Percentiles rank a stretch among this genome's conserved stretches.
These are phyloP conservation scores for Penicillium ucsense DNA, from an alignment of 495 filamentous ascomycete species.

Conservation along the genomic window DNA sequence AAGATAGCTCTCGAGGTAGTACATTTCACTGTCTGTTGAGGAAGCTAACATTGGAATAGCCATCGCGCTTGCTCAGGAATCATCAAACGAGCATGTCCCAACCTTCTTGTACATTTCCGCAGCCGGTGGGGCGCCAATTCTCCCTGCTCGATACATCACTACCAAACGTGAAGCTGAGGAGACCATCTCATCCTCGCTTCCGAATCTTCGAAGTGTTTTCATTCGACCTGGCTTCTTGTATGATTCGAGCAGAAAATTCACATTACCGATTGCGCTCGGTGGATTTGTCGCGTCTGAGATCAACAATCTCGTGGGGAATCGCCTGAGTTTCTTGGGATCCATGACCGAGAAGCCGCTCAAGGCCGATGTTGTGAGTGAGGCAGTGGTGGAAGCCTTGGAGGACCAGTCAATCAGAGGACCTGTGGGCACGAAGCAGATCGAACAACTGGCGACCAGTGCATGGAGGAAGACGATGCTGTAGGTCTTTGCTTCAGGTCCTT, in stretches of 20 bases:
- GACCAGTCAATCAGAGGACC: slow-evolving; percentile 60
- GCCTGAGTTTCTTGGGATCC: slow-evolving; percentile 62
- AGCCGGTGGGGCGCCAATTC: slow-evolving; percentile 69
- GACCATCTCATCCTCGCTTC: slow-evolving; percentile 60
- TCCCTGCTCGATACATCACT: slow-evolving; percentile 77
- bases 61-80: slow-evolving; percentile 77
- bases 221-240: slow-evolving; percentile 83
- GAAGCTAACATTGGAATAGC: slow-evolving; percentile 16
- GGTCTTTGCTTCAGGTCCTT: slow-evolving; percentile 3
- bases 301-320: slow-evolving; percentile 65
- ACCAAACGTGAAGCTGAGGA: slow-evolving; percentile 90
- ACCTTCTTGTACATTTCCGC: slow-evolving; percentile 84
- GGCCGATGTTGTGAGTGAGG: slow-evolving; percentile 76
- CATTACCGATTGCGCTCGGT: slow-evolving; percentile 69
- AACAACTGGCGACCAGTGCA: slow-evolving; percentile 60
- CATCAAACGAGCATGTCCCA: slow-evolving; percentile 49
- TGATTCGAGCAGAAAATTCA: slow-evolving; percentile 71
- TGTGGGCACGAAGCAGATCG: slow-evolving; percentile 58
- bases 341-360: slow-evolving; percentile 79
- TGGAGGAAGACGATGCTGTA: slow-evolving; percentile 79
- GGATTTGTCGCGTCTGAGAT: slow-evolving; percentile 58
- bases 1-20: no score
- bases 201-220: slow-evolving; percentile 68
- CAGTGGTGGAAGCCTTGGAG: slow-evolving; percentile 68
- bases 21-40: no score